Evolutionary conservation across 2,329 filamentous ascomycete species (phyloP), one percentile per base, ranked within the genome.

Genomic region (Hansfordia pulvinata): DNA sequence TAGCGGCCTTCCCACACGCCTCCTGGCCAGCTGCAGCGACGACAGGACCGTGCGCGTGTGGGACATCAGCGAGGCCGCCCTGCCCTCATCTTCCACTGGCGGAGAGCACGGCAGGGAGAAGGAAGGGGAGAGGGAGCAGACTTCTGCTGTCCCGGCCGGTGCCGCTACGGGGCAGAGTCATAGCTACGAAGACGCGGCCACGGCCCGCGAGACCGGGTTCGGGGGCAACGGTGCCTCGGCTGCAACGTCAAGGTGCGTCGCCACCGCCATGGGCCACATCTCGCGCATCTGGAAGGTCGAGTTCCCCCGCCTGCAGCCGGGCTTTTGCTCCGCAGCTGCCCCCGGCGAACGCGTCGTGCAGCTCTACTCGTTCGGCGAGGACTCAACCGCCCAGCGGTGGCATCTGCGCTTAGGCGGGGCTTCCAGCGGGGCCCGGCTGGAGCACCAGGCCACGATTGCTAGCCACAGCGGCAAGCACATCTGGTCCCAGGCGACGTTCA

Each of bases 21-120:
- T 93, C n/a, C 60, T 98, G 18, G 81, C 78, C 10, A 94, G 82
- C 41, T 98, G 90, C 47, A 96, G 88, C 43, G 90, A 98, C 45
- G 90, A 98, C 51, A 69, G 90, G 26, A 93, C 85, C 0, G 72
- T 98, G 13, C 67, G 82, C 10, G 54, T 96, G 2, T 96, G 90
- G 88, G 73, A 93, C 43, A 70, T 94, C 6, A 16, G 7, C 14
- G 9, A 10, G 12, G n/a, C 17, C n/a, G 8, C 6, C 9, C 23
- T 10, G 23, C 4, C 10, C 14, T 24, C 11, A n/a, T n/a, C n/a
- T n/a, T n/a, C n/a, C n/a, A n/a, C n/a, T n/a, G n/a, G n/a, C n/a
- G n/a, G n/a, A n/a, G 41, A 39, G 1, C 37, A 41, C 2, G 34
- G 35, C 4, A 40, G 44, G n/a, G 46, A 48, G 34, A 48, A 36